phyloP scores from a whole-genome alignment of 306 rosid genomes.

The Vigna reflexopilosa region DNA sequence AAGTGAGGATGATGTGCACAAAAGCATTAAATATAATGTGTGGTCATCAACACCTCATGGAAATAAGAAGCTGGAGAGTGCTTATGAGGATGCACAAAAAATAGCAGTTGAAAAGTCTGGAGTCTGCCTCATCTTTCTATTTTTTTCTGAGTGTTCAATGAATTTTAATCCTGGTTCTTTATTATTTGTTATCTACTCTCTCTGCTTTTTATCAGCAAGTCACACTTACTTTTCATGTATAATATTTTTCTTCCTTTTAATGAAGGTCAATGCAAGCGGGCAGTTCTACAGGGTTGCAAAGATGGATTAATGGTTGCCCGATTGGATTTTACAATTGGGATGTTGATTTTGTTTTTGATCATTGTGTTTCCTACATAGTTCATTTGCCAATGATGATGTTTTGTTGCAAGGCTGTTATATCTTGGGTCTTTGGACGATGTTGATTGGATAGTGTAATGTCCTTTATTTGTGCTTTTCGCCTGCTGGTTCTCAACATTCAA shows the following conservation, averaged over 20 bases:
- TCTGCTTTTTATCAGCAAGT: slow-evolving; percentile 10
- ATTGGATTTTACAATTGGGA: slow-evolving; percentile 29
- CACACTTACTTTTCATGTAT: slow-evolving; percentile 18
- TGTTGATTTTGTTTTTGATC: slow-evolving; percentile 34
- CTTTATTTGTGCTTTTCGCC: too few relatives aligned
- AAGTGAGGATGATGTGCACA: slow-evolving; percentile 99
- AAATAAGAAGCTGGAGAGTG: slow-evolving; percentile 79
- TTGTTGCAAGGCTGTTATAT: slow-evolving; percentile 29
- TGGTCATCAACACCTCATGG: slow-evolving; percentile 99
- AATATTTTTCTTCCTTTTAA: not conserved
- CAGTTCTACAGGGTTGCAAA: slow-evolving; percentile 93
- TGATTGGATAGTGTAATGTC: slow-evolving; percentile 15
- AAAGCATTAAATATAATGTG: slow-evolving; percentile 91
- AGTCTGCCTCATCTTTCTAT: slow-evolving; percentile 81
- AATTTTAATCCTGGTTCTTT: not conserved
- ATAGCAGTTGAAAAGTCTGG: slow-evolving; percentile 63
- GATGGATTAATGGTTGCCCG: slow-evolving; percentile 46
- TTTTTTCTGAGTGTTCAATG: slow-evolving; percentile 62
- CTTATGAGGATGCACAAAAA: slow-evolving; percentile 78
- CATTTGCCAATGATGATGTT: slow-evolving; percentile 43
- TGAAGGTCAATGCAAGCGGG: slow-evolving; percentile 94
- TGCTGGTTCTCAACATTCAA: too few relatives aligned
- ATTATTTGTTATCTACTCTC: not conserved
- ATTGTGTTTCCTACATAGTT: not conserved
- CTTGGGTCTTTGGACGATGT: slow-evolving; percentile 24